Evolutionary conservation across 1,139 yeast species (phyloP).

Genomic region (Yamadazyma atlantica): DNA sequence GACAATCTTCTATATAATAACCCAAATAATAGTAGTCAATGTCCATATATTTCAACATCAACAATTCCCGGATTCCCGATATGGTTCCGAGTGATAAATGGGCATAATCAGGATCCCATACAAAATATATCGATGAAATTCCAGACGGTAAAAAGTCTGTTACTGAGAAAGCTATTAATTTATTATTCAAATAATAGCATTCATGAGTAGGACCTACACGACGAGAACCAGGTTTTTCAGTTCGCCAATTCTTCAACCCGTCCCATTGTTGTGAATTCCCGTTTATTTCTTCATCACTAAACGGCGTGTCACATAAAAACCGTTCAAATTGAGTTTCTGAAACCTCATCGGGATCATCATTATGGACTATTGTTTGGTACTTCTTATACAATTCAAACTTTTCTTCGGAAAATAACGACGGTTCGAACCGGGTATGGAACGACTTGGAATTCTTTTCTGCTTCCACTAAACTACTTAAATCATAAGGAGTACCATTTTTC

Average conservation of each 20-base stretch:
- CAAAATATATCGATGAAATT: constrained; percentile 80
- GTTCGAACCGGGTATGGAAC: constrained; percentile 54
- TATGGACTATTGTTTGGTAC: constrained; percentile 71
- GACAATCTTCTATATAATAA: constrained; percentile 74
- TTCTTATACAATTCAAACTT: constrained; percentile 65
- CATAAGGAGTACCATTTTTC: constrained; percentile 18
- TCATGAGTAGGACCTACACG: constrained; percentile 65
- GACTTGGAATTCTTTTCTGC: constrained; percentile 26
- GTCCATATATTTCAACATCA: constrained; percentile 43
- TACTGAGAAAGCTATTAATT: constrained; percentile 74
- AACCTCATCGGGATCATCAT: constrained; percentile 53
- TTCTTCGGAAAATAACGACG: constrained; percentile 53
- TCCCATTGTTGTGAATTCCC: constrained; percentile 31
- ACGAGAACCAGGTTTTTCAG: constrained; percentile 12
- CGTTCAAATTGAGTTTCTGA: constrained; percentile 49
- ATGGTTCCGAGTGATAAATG: constrained; percentile 74
- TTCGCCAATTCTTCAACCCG: constrained; percentile 30
- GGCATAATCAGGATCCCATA: constrained; percentile 84
- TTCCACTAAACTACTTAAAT: constrained; percentile 18
- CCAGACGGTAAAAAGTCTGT: constrained; percentile 76
- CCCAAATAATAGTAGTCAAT: constrained; percentile 68
- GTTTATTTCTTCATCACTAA: constrained; percentile 22
- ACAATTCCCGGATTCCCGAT: constrained; percentile 71
- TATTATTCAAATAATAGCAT: constrained; percentile 64
- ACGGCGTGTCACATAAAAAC: constrained; percentile 76